phyloP scores from a whole-genome alignment of 2,329 filamentous ascomycete species.

The Ascocoryne sarcoides region DNA sequence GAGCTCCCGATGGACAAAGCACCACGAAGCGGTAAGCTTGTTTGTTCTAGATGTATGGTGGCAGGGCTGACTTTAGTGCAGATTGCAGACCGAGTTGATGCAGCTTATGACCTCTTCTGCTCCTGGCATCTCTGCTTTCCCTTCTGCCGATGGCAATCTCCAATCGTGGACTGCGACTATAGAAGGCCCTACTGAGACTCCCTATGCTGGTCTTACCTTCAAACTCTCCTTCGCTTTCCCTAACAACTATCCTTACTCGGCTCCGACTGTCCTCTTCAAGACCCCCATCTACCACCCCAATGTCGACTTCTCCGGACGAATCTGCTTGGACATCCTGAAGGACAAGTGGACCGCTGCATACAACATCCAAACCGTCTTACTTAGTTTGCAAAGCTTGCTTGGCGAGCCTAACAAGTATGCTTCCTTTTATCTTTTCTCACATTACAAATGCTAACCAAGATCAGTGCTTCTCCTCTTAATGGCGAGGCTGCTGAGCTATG shows the following conservation, averaged over 20 bases:
- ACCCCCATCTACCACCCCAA: constrained; percentile 99
- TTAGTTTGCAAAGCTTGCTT: constrained; percentile 89
- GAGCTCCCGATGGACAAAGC: constrained; percentile 58
- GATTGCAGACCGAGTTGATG: constrained; percentile 96
- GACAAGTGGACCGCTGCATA: constrained; percentile 99
- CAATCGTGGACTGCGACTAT: constrained; percentile 93
- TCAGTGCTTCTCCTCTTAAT: constrained; percentile 84
- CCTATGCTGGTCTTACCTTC: constrained; percentile 79
- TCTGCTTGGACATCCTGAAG: constrained; percentile 96
- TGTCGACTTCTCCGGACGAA: constrained; percentile 92
- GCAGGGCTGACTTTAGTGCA: constrained; percentile 30
- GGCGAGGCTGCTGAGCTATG: constrained; percentile 89
- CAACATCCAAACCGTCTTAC: constrained; percentile 86
- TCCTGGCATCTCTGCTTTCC: constrained; percentile 91
- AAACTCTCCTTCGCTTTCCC: constrained; percentile 92
- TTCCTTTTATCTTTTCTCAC: not conserved
- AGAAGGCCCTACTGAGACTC: constrained; percentile 80
- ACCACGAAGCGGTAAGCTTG: constrained; percentile 64
- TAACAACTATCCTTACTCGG: constrained; percentile 82
- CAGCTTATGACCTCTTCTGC: constrained; percentile 94
- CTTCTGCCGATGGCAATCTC: constrained; percentile 80
- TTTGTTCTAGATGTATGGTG: not conserved
- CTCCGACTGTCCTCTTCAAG: constrained; percentile 91
- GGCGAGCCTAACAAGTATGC: constrained; percentile 96
- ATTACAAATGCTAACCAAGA: constrained; percentile 14